phyloP scores from a whole-genome alignment of 148 eudicot species.

The Oxyria digyna region DNA sequence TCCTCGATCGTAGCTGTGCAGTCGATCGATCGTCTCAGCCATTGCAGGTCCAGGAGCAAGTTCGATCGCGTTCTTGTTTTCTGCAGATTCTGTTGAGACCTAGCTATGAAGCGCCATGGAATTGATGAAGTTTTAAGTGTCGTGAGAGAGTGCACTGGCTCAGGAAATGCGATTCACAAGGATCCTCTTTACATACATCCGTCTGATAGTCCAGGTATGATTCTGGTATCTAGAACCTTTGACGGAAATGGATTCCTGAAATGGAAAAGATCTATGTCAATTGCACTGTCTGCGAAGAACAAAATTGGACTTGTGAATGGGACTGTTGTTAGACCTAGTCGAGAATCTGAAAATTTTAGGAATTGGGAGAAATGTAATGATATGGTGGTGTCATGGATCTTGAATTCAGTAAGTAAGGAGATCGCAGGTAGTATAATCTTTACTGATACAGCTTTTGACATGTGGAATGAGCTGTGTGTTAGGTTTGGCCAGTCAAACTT shows the following conservation, averaged over 20 bases:
- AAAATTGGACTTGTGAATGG: background rate
- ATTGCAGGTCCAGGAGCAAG: no score
- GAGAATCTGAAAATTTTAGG: background rate
- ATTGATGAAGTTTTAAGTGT: no score
- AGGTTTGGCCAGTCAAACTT: background rate
- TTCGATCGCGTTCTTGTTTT: no score
- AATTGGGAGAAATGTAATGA: no score
- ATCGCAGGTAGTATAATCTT: background rate
- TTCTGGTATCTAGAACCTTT: no score
- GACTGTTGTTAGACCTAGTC: background rate
- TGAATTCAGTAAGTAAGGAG: background rate
- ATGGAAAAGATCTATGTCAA: background rate
- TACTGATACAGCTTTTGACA: background rate
- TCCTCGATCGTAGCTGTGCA: no score
- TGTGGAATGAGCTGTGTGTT: background rate
- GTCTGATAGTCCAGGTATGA: no score
- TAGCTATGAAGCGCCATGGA: no score
- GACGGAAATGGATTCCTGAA: background rate
- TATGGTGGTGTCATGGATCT: background rate
- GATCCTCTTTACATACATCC: background rate
- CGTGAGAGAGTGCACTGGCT: no score
- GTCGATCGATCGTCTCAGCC: no score
- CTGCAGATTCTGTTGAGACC: no score
- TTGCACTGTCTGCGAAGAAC: background rate
- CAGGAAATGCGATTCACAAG: no score